Evolutionary conservation across 169 alveolate species (phyloP), one percentile per base, ranked within the genome.

Genomic region (Eimeria maxima): DNA sequence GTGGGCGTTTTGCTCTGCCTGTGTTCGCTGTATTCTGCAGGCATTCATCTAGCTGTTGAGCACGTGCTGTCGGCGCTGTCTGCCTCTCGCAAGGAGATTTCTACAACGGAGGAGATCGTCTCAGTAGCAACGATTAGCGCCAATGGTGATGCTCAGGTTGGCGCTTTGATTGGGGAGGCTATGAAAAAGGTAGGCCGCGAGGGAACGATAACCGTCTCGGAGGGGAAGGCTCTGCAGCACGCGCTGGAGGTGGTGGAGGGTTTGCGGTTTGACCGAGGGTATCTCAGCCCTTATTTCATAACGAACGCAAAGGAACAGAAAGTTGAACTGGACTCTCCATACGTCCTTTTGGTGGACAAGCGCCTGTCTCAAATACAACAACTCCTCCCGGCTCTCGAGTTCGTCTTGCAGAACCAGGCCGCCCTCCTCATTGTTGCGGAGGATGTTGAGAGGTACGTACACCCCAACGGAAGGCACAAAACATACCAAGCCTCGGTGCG

Each of bases 231-330:
- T 27, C 97, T 99, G 95, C 98, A 98, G 74, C 99, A 99, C 94
- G 99, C 99, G 97, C 98, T 99, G 93, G 99, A 99, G 97, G 98
- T 99, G 55, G 99, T 99, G 81, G 99, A 99, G 97, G 99, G 99
- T 22, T 97, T 99, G 97, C 99, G 99, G 97, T 98, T 99, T 96
- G 99, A 99, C 96, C 97, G 99, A 96, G 99, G 99, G 42, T 99
- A 98, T 97, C 98, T 99, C 74, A 99, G 99, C 27, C 99, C 99
- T 13, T 99, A 99, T 98, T 99, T 99, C 97, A 99, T 99, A 95
- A 99, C 99, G 89, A 99, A 99, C 95, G 96, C 98, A 55, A 99
- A 99, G 98, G 98, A 98, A 95, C 99, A 98, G 78, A 96, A 95
- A 38, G 96, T 98, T 45, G 99, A 99, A 96, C 96, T 99, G 84